Conservation (phyloP, 768 basidiomycete genomes). For the Plicaturopsis crispa region DNA sequence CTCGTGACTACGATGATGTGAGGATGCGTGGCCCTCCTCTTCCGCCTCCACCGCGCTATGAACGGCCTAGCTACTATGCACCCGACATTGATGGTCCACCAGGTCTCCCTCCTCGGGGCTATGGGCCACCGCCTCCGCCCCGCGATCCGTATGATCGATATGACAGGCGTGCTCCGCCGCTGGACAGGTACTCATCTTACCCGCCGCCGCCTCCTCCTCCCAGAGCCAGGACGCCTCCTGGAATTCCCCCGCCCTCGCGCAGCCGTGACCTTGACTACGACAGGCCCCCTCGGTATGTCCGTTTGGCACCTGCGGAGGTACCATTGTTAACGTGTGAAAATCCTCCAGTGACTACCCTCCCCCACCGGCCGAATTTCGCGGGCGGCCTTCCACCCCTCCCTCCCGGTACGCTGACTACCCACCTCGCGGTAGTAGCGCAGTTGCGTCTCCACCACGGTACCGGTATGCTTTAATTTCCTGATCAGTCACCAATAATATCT, state of each 20-base stretch:
- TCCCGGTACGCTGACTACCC: conserved; percentile 43
- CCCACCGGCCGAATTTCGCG: conserved; percentile 46
- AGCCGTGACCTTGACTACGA: conserved; percentile 63
- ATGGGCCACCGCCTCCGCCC: conserved; percentile 35
- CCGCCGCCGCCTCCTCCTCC: conserved; percentile 41
- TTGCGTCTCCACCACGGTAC: conserved; percentile 29
- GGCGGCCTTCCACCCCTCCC: conserved; percentile 42
- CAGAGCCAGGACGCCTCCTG: conserved; percentile 46
- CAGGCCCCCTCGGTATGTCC: conserved; percentile 48
- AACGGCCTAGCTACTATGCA: conserved; percentile 38
- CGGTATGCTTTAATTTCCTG: conserved; percentile 20
- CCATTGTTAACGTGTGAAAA: conserved; percentile 3
- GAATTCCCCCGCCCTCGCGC: conserved; percentile 45
- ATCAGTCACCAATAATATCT: conserved; percentile 2
- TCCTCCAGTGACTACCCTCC: conserved; percentile 46
- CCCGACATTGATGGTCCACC: conserved; percentile 37
- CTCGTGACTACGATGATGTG: conserved; percentile 68
- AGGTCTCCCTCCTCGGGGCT: conserved; percentile 46
- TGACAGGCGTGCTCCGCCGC: conserved; percentile 37
- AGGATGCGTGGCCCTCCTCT: conserved; percentile 44
- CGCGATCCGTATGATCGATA: conserved; percentile 57
- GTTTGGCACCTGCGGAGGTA: not conserved
- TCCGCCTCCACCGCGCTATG: conserved; percentile 40
- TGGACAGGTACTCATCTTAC: conserved; percentile 33
- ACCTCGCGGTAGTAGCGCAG: conserved; percentile 33